Evolutionary conservation across 2,329 filamentous ascomycete genomes (phyloP).

Genomic region (Ophiostoma piceae): DNA sequence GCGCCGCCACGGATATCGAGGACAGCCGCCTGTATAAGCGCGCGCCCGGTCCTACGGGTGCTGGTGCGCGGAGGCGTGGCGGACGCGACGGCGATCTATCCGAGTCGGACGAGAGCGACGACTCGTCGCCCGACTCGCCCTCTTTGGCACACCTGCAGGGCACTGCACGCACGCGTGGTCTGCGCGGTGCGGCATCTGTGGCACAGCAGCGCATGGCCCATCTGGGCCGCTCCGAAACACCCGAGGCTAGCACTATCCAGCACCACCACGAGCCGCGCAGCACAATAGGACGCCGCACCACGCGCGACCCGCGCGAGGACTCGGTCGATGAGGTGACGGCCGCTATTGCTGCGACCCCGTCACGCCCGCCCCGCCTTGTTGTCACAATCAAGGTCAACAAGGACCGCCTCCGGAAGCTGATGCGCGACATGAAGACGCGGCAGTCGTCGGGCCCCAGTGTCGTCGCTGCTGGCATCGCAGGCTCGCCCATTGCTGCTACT

Average conservation of each 20-base stretch:
- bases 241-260: constrained; percentile 61
- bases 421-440: constrained; percentile 39
- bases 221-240: constrained; percentile 78
- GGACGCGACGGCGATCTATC: constrained; percentile 64
- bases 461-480: neutral
- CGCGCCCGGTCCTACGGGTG: constrained; percentile 53
- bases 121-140: constrained; percentile 81
- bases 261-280: constrained; percentile 72
- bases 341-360: constrained; percentile 38
- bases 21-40: constrained; percentile 85
- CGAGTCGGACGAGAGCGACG: constrained; percentile 87
- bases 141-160: constrained; percentile 44
- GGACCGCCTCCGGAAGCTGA: constrained; percentile 63
- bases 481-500: neutral
- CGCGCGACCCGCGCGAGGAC: constrained; percentile 61
- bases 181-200: constrained; percentile 80
- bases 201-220: constrained; percentile 85
- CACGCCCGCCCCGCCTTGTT: constrained; percentile 59
- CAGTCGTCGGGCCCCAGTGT: constrained; percentile 5
- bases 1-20: constrained; percentile 72
- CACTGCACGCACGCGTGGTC: constrained; percentile 78
- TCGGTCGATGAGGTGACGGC: constrained; percentile 46
- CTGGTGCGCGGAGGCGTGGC: constrained; percentile 40
- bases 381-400: constrained; percentile 70
- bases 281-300: constrained; percentile 55